Percentiles rank a stretch among this genome's conserved stretches.
phyloP scores from a whole-genome alignment of 805 yeast genomes.

The Pichia eremophila region DNA sequence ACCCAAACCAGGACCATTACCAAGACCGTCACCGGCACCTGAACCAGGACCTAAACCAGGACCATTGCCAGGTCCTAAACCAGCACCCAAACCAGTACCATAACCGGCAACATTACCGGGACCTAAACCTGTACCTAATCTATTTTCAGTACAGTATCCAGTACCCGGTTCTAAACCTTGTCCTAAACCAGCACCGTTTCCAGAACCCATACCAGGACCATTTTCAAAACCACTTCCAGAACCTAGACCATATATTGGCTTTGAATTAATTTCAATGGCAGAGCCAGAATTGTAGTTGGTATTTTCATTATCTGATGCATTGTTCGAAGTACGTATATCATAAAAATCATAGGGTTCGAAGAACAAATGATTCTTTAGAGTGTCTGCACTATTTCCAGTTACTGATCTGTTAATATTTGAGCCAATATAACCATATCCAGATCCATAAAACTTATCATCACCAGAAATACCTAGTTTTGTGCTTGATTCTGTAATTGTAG shows the following conservation, averaged over 20 bases:
- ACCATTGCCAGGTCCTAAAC: constrained; percentile 3
- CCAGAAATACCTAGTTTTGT: no score
- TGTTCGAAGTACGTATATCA: constrained; percentile 1
- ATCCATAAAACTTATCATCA: no score
- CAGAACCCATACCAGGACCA: constrained; percentile 1
- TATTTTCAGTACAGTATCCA: constrained; percentile 4
- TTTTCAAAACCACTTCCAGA: constrained; percentile 1
- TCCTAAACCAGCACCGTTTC: constrained; percentile 1
- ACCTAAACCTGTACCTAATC: constrained; percentile 7
- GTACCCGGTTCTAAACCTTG: constrained; percentile 6
- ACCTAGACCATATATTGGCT: neutral
- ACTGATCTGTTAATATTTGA: neutral
- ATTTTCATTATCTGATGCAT: neutral
- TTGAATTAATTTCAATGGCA: neutral
- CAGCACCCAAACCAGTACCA: constrained; percentile 8
- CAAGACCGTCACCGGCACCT: no score
- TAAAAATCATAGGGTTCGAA: constrained; percentile 8
- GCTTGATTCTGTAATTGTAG: no score
- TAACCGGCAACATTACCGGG: constrained; percentile 5
- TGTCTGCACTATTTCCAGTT: neutral
- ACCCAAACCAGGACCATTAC: no score
- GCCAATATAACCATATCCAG: constrained; percentile 8
- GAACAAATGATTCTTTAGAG: constrained; percentile 13
- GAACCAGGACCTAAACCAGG: no score
- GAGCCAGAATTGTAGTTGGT: neutral